Evolutionary conservation across 1,284 basidiomycete genomes (phyloP).

Genomic region (Boletus smithii): DNA sequence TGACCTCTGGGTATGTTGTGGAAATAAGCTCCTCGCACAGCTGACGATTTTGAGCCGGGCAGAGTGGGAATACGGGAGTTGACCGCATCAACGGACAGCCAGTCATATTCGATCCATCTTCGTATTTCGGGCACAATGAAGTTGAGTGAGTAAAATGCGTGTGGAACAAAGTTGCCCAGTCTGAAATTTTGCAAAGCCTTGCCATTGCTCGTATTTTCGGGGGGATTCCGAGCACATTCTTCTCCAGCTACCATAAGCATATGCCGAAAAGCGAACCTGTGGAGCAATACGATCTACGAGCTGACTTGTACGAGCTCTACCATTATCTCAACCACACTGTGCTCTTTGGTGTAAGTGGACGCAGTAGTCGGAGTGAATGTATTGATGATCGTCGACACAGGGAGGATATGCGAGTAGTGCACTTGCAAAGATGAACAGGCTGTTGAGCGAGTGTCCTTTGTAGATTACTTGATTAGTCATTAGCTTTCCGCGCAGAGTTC

Average conservation of each 20-base stretch:
- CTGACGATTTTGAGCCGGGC: slow-evolving; percentile 8
- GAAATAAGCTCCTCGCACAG: not conserved
- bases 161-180: not conserved
- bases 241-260: slow-evolving; percentile 66
- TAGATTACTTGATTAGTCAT: slow-evolving; percentile 18
- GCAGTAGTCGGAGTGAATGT: not conserved
- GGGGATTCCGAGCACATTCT: slow-evolving; percentile 72
- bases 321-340: slow-evolving; percentile 85
- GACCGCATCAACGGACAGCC: slow-evolving; percentile 55
- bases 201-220: slow-evolving; percentile 85
- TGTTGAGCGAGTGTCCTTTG: slow-evolving; percentile 38
- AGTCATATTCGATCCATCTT: slow-evolving; percentile 80
- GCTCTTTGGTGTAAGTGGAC: slow-evolving; percentile 60
- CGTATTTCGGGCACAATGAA: slow-evolving; percentile 84
- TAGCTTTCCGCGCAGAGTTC: slow-evolving; percentile 11
- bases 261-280: slow-evolving; percentile 68
- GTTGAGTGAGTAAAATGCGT: slow-evolving; percentile 62
- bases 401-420: slow-evolving; percentile 57
- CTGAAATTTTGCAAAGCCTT: slow-evolving; percentile 44
- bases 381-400: slow-evolving; percentile 33
- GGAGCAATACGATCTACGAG: slow-evolving; percentile 66
- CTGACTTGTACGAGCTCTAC: slow-evolving; percentile 78
- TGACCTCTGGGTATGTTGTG: slow-evolving; percentile 70
- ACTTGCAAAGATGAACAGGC: slow-evolving; percentile 50
- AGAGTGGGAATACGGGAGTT: slow-evolving; percentile 74